Base-by-base conservation (phyloP, 176 grass and related monocot genomes). In the Saccharum spontaneum region DNA sequence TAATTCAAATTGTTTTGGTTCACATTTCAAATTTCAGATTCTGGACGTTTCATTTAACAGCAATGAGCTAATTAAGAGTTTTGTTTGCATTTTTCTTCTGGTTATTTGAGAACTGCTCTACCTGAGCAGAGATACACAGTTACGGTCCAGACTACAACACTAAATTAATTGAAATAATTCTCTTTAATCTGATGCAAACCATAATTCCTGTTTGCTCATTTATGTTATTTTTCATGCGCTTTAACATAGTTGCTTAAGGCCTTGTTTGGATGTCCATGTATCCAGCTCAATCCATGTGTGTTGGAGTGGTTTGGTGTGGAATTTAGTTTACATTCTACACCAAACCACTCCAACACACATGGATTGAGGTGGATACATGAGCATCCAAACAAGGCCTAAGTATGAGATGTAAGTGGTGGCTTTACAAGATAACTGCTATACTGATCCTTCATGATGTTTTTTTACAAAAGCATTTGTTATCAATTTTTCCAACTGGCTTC, bases 201-300 rank as follows among this genome's bases (percentile, higher is more conserved):
- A 33, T 82, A 69, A 12, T 64, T 85, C n/a, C 8, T 85, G 40
- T 63, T 49, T 49, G 13, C 31, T 49, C 71, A 71, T 62, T 75
- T 4, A 81, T 26, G 38, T 46, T 38, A 44, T 89, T 48, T 14
- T 79, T 59, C n/a, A 20, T 63, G 7, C 43, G 41, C 33, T 40
- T 79, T 55, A 13, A 22, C 14, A 28, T 79, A n/a, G 54, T 83
- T 18, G 1, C 13, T 54, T 59, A 55, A 34, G 41, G 33, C 33
- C 33, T 34, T 34, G 33, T 34, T 34, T 34, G 33, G 33, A 34
- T 34, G 33, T 34, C 33, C 33, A 34, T 34, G 33, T 34, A 34
- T 34, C 33, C 33, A 34, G 1, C 33, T 34, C 33, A 34, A 34
- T 34, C 33, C 33, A 34, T 34, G n/a, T n/a, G n/a, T n/a, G n/a